A percentile compares a stretch with the other conserved stretches of the same genome.
phyloP scores from a whole-genome alignment of 129 eudicot species.

The Mikania micrantha region DNA sequence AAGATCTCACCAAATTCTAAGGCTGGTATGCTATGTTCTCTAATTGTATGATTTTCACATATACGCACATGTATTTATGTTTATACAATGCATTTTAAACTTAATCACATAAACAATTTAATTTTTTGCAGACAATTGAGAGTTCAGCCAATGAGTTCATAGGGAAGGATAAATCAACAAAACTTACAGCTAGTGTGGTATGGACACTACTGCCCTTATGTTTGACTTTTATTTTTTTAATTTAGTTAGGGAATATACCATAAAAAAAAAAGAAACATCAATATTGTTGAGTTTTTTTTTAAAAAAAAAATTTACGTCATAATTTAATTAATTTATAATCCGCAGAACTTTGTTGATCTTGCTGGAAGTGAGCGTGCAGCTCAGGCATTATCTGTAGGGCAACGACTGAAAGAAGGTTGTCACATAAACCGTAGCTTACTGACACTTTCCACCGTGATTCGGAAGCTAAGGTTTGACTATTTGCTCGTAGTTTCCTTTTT shows the following conservation, averaged over 20 bases:
- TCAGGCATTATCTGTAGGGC: conserved; percentile 90
- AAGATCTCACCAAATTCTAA: conserved; percentile 93
- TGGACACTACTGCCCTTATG: conserved; percentile 1
- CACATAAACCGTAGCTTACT: conserved; percentile 95
- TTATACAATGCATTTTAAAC: not conserved
- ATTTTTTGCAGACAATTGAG: conserved; percentile 79
- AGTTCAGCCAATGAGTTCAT: conserved; percentile 97
- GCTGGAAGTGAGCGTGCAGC: conserved; percentile 99
- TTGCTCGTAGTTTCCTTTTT: not conserved
- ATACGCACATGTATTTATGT: not conserved
- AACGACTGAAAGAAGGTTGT: conserved; percentile 94
- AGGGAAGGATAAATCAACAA: conserved; percentile 91
- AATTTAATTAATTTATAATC: conserved; percentile 5
- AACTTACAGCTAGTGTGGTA: conserved; percentile 98
- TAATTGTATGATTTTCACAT: not conserved
- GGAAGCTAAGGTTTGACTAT: conserved; percentile 79
- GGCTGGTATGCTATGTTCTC: conserved; percentile 47
- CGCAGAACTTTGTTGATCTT: conserved; percentile 92
- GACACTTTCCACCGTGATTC: conserved; percentile 87
- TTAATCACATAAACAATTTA: conserved; percentile 10
- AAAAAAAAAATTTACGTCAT: not conserved
- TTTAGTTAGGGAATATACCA: not conserved
- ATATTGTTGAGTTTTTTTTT: not conserved
- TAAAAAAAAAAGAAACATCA: not conserved
- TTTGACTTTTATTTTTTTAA: not conserved